phyloP scores from a whole-genome alignment of 176 grass and related monocot species.

The Dendrocalamus sinicus region DNA sequence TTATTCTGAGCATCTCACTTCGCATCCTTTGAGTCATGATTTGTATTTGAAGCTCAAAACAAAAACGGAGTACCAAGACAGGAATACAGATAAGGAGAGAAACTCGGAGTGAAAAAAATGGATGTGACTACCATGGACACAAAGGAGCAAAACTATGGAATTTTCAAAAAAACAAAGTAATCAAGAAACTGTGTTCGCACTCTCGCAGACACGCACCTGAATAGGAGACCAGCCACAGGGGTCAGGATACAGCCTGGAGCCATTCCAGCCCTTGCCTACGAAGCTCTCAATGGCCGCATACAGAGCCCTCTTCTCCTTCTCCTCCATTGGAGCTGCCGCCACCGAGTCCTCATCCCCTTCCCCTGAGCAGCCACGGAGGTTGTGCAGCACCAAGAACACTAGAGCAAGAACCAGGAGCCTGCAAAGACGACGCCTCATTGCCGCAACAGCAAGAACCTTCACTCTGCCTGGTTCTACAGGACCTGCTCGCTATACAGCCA shows the following conservation, averaged over 20 bases:
- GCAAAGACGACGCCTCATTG: background rate
- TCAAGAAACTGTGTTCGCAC: background rate
- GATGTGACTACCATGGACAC: background rate
- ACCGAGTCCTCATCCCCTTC: background rate
- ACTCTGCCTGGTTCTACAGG: background rate
- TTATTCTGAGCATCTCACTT: background rate
- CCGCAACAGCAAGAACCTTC: background rate
- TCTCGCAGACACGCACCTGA: constrained; percentile 51
- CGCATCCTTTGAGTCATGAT: background rate
- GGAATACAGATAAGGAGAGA: too few relatives aligned
- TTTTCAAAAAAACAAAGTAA: background rate
- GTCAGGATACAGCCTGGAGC: constrained; percentile 80
- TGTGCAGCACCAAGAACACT: background rate
- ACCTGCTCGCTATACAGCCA: constrained; percentile 10
- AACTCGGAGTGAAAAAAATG: background rate
- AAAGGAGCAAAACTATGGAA: background rate
- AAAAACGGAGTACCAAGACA: background rate
- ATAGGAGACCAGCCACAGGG: constrained; percentile 97
- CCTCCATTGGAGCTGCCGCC: constrained; percentile 67
- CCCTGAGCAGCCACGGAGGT: constrained; percentile 37
- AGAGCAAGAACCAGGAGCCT: background rate
- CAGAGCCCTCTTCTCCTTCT: constrained; percentile 59
- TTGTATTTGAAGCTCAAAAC: background rate
- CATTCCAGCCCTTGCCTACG: constrained; percentile 86
- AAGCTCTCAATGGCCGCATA: constrained; percentile 75